Base-by-base conservation (phyloP, 2,329 filamentous ascomycete species). In the Fusarium praegraminearum region DNA sequence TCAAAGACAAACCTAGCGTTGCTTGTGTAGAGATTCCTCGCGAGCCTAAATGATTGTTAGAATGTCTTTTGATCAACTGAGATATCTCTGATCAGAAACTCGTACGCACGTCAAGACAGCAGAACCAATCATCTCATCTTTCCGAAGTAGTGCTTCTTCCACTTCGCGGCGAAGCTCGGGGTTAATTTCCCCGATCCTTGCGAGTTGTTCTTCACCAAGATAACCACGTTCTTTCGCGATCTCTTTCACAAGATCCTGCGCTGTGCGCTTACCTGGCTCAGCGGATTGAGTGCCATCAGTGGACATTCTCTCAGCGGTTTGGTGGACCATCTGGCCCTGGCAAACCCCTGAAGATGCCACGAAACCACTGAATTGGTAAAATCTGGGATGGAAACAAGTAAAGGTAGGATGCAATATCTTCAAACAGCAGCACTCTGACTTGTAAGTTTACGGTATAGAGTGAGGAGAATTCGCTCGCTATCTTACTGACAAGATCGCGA, bases 1-100 rank as follows among this genome's bases (percentile, higher is more conserved):
- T 87, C 85, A 35, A 85, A 83, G 1, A 87, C 74, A 65, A 87
- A 87, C 33, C 83, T 79, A 1, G 82, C 78, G 8, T 80, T 77
- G 49, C 77, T 83, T 1, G 78, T 74, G 62, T 84, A 83, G 1
- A 85, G 70, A 33, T 83, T 80, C 38, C 76, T 78, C 2, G 80
- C 79, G n/a, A 84, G 64, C 15, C 83, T 84, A 30, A 9, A 13
- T 12, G 0, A 2, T n/a, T 15, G 57, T 67, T 24, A 62, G 57
- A 40, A 20, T 35, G 6, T 22, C 22, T 51, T 5, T 22, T n/a
- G 9, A 3, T 5, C 18, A 38, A 9, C 6, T 41, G 12, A 22
- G 26, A 30, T 4, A 1, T 3, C 0, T 5, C 5, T 22, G 3
- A 11, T 11, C 2, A 20, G 12, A 22, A 32, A 20, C 7, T 15